Conservation (phyloP, 75 land plant species). For the Picea sitchensis region DNA sequence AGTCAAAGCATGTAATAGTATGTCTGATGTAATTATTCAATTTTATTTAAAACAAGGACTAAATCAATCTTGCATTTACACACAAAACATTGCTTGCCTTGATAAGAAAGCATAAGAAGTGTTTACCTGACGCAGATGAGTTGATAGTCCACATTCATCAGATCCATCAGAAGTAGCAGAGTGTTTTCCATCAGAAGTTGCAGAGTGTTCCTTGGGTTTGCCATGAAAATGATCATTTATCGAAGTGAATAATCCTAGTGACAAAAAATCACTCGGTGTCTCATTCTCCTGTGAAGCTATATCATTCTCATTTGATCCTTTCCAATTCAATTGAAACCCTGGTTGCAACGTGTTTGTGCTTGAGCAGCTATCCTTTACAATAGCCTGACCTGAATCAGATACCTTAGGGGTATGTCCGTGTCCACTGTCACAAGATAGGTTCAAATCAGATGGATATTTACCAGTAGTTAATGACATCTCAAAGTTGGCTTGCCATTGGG, state of each 20-base stretch:
- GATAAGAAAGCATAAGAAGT: not conserved
- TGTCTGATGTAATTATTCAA: not conserved
- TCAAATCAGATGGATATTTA: not conserved
- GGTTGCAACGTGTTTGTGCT: conserved; percentile 2
- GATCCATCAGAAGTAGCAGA: conserved; percentile 8
- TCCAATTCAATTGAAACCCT: conserved; percentile 1
- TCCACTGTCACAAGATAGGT: conserved; percentile 1
- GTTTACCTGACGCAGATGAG: conserved; percentile 8
- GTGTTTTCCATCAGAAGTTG: conserved; percentile 9
- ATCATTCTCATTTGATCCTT: conserved; percentile 8
- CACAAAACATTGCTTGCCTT: not conserved
- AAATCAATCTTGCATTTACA: not conserved
- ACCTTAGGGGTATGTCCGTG: not conserved
- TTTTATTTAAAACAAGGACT: not conserved
- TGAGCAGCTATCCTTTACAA: conserved; percentile 9
- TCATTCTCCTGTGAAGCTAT: conserved; percentile 6
- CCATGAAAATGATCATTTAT: not conserved
- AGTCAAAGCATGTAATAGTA: not conserved
- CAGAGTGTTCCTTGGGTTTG: not conserved
- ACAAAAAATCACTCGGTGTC: conserved; percentile 5
- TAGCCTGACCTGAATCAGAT: not conserved
- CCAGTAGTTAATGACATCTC: not conserved
- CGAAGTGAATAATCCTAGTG: conserved; percentile 10
- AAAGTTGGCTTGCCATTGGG: conserved; percentile 2
- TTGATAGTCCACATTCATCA: not conserved